These are phyloP conservation scores for Mesotaenium endlicherianum DNA, from an alignment of 139 green algal species.

Conservation along the genomic window DNA sequence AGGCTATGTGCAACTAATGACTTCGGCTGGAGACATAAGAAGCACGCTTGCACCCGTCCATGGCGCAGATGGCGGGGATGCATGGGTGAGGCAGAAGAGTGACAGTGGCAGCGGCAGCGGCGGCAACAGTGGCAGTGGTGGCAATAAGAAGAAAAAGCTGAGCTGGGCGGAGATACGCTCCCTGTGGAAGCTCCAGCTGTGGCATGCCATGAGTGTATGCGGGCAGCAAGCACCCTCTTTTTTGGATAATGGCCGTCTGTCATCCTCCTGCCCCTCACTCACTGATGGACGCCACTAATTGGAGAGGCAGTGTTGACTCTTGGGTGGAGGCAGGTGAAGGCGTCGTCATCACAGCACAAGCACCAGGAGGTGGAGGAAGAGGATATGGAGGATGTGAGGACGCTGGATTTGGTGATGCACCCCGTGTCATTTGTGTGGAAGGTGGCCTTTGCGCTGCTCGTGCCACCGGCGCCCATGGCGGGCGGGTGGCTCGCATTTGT, in stretches of 20 bases:
- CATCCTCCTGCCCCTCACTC: too few species aligned
- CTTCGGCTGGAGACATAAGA: too few species aligned
- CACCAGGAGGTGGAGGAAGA: neutral
- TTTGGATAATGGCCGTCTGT: too few species aligned
- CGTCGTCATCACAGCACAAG: neutral
- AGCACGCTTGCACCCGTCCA: too few species aligned
- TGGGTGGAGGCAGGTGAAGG: neutral
- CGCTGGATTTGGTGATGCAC: constrained; percentile 27
- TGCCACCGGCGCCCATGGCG: constrained; percentile 22
- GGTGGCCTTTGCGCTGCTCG: constrained; percentile 36
- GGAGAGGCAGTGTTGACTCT: too few species aligned
- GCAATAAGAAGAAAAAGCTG: neutral
- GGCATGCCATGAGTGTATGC: too few species aligned
- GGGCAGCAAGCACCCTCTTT: too few species aligned
- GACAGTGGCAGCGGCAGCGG: neutral
- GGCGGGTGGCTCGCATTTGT: constrained; percentile 19
- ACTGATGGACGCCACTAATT: too few species aligned
- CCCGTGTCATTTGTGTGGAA: constrained; percentile 28
- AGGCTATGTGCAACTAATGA: too few species aligned
- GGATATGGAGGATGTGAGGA: neutral
- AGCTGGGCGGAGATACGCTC: too few species aligned
- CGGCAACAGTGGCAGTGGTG: neutral
- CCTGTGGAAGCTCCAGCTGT: neutral
- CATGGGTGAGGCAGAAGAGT: too few species aligned
- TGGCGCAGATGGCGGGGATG: too few species aligned